Base-by-base conservation (phyloP, 2,329 filamentous ascomycete species). In the Thielaviopsis ethacetica region DNA sequence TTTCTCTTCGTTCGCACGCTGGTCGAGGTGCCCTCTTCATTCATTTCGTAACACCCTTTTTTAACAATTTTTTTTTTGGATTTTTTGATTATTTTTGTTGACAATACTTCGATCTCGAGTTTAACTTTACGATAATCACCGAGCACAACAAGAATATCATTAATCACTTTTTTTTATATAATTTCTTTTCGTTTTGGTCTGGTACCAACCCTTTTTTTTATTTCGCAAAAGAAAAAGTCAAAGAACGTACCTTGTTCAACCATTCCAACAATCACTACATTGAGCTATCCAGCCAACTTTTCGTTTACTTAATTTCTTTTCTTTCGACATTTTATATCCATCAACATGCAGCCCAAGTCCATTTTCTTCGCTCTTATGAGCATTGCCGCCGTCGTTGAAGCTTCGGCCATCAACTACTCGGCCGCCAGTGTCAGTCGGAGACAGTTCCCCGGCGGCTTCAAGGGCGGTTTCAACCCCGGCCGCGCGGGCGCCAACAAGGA, bases 291-390 rank as follows among this genome's bases (percentile, higher is more conserved):
- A 63, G 55, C 13, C 47, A 59, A 63, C 62, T 30, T 21, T 38
- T 17, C 15, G 38, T 21, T 56, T 56, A n/a, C 9, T 50, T 52
- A 57, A 57, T 57, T 26, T 57, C n/a, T n/a, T n/a, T n/a, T n/a
- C n/a, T n/a, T 21, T 57, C 26, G 27, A 52, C 10, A n/a, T 27
- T 15, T n/a, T 53, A 54, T 53, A 52, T 52, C 19, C 26, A 59
- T 63, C 71, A 77, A 65, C 54, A 81, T 81, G 78, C 73, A 78
- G 66, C 66, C 79, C 66, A 78, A 79, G 68, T 71, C 70, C 61
- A 65, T 76, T 53, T 63, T 79, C 62, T 62, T 77, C 54, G 72
- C 75, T 70, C 72, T 81, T 22, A 62, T 77, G 67, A 73, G 78
- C 68, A 66, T 78, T 62, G 68, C 72, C 55, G 70, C 70, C 59